Evolutionary conservation across 2,329 filamentous ascomycete species (phyloP), one percentile per base, ranked within the genome.

Genomic region (Colletotrichum tabaci): DNA sequence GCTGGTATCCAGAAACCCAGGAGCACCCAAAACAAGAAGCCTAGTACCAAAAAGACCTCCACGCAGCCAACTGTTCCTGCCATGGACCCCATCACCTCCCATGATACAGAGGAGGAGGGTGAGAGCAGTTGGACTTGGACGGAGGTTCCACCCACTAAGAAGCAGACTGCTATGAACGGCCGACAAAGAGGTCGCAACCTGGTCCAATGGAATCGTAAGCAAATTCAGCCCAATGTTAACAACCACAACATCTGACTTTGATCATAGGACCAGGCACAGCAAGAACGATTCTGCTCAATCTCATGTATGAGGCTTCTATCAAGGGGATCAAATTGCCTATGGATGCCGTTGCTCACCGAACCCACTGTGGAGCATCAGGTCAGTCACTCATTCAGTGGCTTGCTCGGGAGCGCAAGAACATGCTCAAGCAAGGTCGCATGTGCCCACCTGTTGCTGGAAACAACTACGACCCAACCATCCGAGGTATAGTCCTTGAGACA

Each of bases 191-290:
- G 16, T 1, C 63, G 63, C 4, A 47, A 38, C 16, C 35, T 66
- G 4, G 47, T 66, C 2, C 46, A 61, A 38, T 66, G 63, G 63
- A 61, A 47, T 12, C 23, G 63, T 44, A 30, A 66, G 50, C 5
- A 35, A 3, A 1, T 4, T 16, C 8, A 4, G 2, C 9, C 4
- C 18, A 15, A 8, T 55, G 16, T 44, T 13, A 15, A 8, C 15
- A n/a, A 35, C 44, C 18, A 8, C 3, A 15, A 30, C 30, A 44
- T 26, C 26, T 66, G 13, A 66, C 10, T 15, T 1, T 12, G 5
- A 18, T 3, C 2, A 13, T 57, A 87, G 85, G 83, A 0, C 81
- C 83, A 12, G 81, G 84, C 12, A 87, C 87, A 83, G 77, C 79
- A 0, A 85, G 87, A 47, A 87, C 86, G 74, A 73, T 86, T 0